Conservation (phyloP, 208 protist genomes). For the Porcisia deanei region DNA sequence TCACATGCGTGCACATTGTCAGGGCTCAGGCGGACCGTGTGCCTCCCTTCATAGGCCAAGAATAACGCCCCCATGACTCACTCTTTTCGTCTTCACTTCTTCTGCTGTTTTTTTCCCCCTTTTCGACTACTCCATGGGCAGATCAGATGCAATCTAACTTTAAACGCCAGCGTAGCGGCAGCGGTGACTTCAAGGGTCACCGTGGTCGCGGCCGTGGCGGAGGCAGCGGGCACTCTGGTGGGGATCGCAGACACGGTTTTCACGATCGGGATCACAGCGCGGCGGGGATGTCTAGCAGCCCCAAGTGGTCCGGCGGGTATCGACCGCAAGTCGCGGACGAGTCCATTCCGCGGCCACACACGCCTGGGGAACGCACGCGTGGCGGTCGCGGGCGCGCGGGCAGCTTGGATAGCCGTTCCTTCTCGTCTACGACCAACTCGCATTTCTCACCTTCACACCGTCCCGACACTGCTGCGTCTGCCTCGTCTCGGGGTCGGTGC, state of each 20-base stretch:
- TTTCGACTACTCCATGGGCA: neutral
- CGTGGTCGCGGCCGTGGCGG: conserved; percentile 19
- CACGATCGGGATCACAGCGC: conserved; percentile 32
- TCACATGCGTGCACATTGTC: neutral
- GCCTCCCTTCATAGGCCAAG: neutral
- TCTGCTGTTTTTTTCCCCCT: neutral
- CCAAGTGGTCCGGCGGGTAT: conserved; percentile 37
- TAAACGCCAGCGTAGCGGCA: conserved; percentile 31
- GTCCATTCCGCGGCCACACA: conserved; percentile 37
- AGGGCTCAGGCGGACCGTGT: neutral
- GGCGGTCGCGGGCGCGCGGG: conserved; percentile 6
- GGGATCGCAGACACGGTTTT: conserved; percentile 17
- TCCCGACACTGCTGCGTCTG: neutral
- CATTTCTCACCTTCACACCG: neutral
- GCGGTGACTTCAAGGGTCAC: conserved; percentile 14
- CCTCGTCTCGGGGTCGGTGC: conserved; percentile 1
- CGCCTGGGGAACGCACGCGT: conserved; percentile 22
- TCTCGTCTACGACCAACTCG: conserved; percentile 5
- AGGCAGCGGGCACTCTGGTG: conserved; percentile 11
- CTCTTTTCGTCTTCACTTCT: neutral
- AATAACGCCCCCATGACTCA: neutral
- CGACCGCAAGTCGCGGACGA: conserved; percentile 56
- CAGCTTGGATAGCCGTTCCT: neutral
- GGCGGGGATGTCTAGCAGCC: conserved; percentile 37
- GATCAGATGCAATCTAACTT: conserved; percentile 30